These are phyloP conservation scores for Brassica nigra DNA, from an alignment of 345 rosid genomes.

Conservation along the genomic window DNA sequence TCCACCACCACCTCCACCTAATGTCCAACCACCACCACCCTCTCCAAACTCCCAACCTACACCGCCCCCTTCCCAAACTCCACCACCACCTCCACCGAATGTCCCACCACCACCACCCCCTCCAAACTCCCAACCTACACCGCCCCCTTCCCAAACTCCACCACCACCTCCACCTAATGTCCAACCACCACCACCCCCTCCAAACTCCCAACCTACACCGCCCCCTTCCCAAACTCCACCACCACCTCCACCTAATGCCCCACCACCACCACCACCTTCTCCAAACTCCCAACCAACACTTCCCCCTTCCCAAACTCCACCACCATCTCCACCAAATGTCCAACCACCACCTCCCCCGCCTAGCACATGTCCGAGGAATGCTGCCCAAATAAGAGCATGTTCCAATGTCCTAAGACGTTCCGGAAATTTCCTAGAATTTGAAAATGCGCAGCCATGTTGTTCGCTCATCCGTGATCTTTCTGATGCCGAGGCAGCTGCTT, in stretches of 20 bases:
- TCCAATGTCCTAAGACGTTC: neutral
- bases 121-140: neutral
- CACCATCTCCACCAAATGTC: neutral
- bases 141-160: neutral
- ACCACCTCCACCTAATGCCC: neutral
- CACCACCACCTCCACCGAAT: neutral
- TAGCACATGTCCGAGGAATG: constrained; percentile 3
- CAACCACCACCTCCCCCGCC: neutral
- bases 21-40: neutral
- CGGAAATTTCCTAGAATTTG: neutral
- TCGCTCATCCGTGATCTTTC: neutral
- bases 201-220: neutral
- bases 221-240: neutral
- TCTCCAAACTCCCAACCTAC: neutral
- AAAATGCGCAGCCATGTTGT: neutral
- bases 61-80: neutral
- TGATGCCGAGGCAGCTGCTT: constrained; percentile 2
- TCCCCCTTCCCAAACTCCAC: neutral
- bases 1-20: neutral
- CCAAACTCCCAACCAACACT: neutral
- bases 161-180: too few relatives aligned
- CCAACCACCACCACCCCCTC: neutral
- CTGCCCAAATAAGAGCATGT: neutral
- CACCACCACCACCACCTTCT: neutral
- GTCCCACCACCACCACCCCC: neutral